Base-by-base conservation (phyloP, 2,329 filamentous ascomycete genomes). In the Neobulgaria alba region DNA sequence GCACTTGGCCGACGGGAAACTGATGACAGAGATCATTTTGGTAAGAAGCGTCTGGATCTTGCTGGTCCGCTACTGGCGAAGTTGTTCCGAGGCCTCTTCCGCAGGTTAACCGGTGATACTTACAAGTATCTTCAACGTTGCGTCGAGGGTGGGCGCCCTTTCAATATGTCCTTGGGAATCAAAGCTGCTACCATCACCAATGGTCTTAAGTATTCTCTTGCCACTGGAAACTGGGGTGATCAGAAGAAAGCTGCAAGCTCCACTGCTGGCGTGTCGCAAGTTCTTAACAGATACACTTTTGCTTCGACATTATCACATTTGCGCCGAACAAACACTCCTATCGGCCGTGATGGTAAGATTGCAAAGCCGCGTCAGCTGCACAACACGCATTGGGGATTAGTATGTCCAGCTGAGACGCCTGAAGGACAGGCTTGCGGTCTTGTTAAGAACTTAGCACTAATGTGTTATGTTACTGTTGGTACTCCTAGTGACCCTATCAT, bases 191-290 rank as follows among this genome's bases (percentile, higher is more conserved):
- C 92, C 15, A 73, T 98, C 52, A 94, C 89, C 15, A 93, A 92
- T 59, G 92, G 90, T 36, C 67, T 98, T 51, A 95, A 95, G 61
- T 98, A 98, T 65, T 95, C 92, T 38, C 72, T 98, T 47, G 90
- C 92, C 18, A 98, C 92, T 10, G 92, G 92, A 52, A 98, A 98
- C 66, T 98, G 92, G 93, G 93, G 92, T 58, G 92, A 98, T 52
- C 92, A 98, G 69, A 98, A 96, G 75, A 98, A 96, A 70, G 89
- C 92, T 15, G 85, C 85, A 55, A 90, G 83, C 54, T 86, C 89
- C 1, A 96, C 93, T 50, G 92, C 92, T 34, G 93, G 92, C 72
- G 92, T 98, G 34, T 96, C 90, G 35, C 92, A 98, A 66, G 93
- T 98, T 66, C 67, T 98, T 57, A 98, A 95, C 68, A 79, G 92